Base-by-base conservation (phyloP, 75 land plant genomes). In the Cupressus sempervirens region DNA sequence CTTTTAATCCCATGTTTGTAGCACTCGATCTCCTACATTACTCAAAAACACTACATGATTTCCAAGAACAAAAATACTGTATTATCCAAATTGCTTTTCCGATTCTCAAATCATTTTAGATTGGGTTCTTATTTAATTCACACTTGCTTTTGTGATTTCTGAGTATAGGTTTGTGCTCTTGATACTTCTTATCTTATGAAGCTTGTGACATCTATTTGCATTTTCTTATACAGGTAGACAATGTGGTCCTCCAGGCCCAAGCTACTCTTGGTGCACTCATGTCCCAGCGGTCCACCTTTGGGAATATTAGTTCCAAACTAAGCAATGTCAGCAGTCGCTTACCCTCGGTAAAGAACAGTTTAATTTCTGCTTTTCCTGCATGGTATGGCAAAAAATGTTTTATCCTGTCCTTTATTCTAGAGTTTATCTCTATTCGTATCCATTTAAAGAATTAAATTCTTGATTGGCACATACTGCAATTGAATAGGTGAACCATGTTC, bases 201-300 rank as follows among this genome's bases (percentile, higher is more conserved):
- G 12, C 30, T 23, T 45, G n/a, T 72, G 74, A 26, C 20, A 10
- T 23, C 52, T n/a, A 45, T 40, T 45, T 43, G 45, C 50, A 79
- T 43, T 32, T 35, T 79, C 40, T 53, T 82, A 18, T 83, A 45
- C 90, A 97, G 99, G 91, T 96, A 85, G 99, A 97, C 86, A 83
- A 84, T 77, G 96, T 96, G 30, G 92, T 97, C 43, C 91, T 89
- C 29, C 99, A 97, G 65, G 99, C 99, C n/a, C 99, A 97, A 86
- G 93, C 94, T 77, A 93, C 98, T 23, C 86, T 96, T n/a, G 93
- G 94, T 29, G 77, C 98, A 56, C 95, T 97, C 68, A 89, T 90
- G 46, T 86, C 91, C 84, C 99, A 97, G 83, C 98, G 96, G 29
- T 92, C 95, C 13, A 90, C 94, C 13, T 97, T 97, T 88, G 93